Evolutionary conservation across 2,329 filamentous ascomycete species (phyloP).

Genomic region (Exophiala sp.): DNA sequence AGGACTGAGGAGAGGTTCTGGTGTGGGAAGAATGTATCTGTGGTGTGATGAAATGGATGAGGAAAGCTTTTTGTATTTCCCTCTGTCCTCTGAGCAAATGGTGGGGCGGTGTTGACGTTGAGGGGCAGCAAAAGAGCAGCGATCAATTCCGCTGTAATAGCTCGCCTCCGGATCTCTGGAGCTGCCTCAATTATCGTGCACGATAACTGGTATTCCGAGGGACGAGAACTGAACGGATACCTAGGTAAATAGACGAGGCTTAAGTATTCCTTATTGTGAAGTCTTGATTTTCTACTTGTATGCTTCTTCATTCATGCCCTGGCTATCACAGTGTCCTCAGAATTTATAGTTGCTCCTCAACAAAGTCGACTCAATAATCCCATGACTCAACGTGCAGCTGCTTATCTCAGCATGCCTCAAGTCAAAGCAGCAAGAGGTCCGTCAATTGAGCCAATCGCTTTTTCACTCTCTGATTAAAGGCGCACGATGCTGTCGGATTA

Average conservation of each 20-base stretch:
- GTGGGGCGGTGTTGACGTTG: slow-evolving; percentile 25
- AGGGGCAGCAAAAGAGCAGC: slow-evolving; percentile 10
- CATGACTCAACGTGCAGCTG: slow-evolving; percentile 16
- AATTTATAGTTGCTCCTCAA: no score
- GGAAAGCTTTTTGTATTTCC: slow-evolving; percentile 24
- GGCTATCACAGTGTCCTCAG: no score
- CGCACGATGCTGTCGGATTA: background rate
- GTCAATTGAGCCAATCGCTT: slow-evolving; percentile 6
- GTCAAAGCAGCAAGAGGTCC: slow-evolving; percentile 15
- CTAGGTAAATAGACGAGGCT: background rate
- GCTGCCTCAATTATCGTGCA: slow-evolving; percentile 6
- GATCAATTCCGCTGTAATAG: background rate
- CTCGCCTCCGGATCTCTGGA: background rate
- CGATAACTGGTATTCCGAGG: slow-evolving; percentile 1
- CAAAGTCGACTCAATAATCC: background rate
- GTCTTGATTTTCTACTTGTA: no score
- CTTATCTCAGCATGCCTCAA: slow-evolving; percentile 14
- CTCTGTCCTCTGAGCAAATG: slow-evolving; percentile 17
- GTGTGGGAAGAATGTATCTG: background rate
- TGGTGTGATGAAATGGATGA: slow-evolving; percentile 24
- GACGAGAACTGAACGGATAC: slow-evolving; percentile 6
- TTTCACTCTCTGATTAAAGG: slow-evolving; percentile 1
- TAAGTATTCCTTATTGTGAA: no score
- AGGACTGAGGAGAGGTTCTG: background rate
- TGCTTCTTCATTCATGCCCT: no score